These are phyloP conservation scores for Hyaloperonospora arabidopsidis DNA, from an alignment of 352 stramenopile genomes.

Conservation along the genomic window DNA sequence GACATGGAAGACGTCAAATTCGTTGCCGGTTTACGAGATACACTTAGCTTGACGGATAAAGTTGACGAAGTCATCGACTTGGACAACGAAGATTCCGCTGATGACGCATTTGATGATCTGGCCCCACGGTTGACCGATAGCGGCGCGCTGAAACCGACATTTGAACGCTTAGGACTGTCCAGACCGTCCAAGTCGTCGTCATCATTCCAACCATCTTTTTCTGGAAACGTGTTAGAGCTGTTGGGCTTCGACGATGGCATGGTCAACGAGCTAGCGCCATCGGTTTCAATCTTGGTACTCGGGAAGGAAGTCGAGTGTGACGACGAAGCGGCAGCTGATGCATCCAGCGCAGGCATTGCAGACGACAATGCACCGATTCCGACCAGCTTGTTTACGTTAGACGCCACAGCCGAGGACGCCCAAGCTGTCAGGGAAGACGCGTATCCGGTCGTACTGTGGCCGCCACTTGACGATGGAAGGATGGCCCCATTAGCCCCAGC, in stretches of 20 bases:
- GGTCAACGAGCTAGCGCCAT: conserved; percentile 11
- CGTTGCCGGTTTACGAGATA: conserved; percentile 19
- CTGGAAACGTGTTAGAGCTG: conserved; percentile 35
- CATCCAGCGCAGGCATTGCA: conserved; percentile 12
- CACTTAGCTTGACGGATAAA: conserved; percentile 47
- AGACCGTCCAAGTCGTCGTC: conserved; percentile 52
- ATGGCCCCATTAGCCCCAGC: conserved; percentile 4
- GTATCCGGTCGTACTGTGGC: conserved; percentile 39
- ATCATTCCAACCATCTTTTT: conserved; percentile 54
- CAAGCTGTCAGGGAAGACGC: conserved; percentile 65
- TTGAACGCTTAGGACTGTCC: conserved; percentile 32
- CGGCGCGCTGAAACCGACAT: conserved; percentile 23
- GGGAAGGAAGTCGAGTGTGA: conserved; percentile 27
- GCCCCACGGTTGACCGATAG: conserved; percentile 19
- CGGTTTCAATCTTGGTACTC: conserved; percentile 14
- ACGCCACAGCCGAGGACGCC: conserved; percentile 57
- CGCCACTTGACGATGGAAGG: conserved; percentile 15
- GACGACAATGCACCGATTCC: conserved; percentile 30
- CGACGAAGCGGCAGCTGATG: conserved; percentile 11
- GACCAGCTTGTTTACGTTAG: conserved; percentile 64
- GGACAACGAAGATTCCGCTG: conserved; percentile 21
- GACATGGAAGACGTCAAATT: conserved; percentile 4
- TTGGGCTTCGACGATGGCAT: conserved; percentile 20
- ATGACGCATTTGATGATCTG: conserved; percentile 23
- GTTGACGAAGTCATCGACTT: conserved; percentile 34